Percentiles rank a stretch among this genome's conserved stretches.
These are phyloP conservation scores for Neonectria coccinea DNA, from an alignment of 2,329 filamentous ascomycete species.

Conservation along the genomic window DNA sequence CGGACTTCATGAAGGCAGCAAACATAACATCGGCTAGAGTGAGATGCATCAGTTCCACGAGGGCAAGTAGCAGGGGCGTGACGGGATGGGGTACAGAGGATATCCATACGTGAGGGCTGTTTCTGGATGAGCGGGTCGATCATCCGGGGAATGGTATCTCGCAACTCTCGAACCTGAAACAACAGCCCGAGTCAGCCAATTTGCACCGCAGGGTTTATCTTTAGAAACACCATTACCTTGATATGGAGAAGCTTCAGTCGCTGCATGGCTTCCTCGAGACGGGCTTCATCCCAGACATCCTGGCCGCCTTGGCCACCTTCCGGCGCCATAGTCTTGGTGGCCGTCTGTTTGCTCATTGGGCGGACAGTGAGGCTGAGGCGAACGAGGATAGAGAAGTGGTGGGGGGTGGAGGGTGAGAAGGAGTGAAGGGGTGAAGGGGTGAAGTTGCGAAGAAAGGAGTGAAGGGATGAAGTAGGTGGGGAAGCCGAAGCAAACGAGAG, in stretches of 20 bases:
- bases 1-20: constrained; percentile 59
- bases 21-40: constrained; percentile 63
- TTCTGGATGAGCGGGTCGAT: constrained; percentile 63
- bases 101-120: constrained; percentile 62
- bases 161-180: constrained; percentile 49
- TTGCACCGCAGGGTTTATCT: constrained; percentile 26
- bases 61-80: constrained; percentile 8
- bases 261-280: constrained; percentile 62
- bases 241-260: constrained; percentile 66
- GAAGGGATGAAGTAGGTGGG: constrained; percentile 11
- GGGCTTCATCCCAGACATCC: constrained; percentile 60
- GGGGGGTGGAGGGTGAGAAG: background rate
- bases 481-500: constrained; percentile 20
- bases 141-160: constrained; percentile 54
- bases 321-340: constrained; percentile 35
- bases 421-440: background rate
- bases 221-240: constrained; percentile 55
- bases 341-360: constrained; percentile 40
- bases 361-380: constrained; percentile 12
- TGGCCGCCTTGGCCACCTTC: constrained; percentile 43
- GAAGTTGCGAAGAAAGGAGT: background rate
- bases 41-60: constrained; percentile 28
- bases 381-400: background rate
- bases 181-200: constrained; percentile 34
- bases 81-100: constrained; percentile 32